phyloP scores from a whole-genome alignment of 2,329 filamentous ascomycete species.

The Bipolaris gigantea region DNA sequence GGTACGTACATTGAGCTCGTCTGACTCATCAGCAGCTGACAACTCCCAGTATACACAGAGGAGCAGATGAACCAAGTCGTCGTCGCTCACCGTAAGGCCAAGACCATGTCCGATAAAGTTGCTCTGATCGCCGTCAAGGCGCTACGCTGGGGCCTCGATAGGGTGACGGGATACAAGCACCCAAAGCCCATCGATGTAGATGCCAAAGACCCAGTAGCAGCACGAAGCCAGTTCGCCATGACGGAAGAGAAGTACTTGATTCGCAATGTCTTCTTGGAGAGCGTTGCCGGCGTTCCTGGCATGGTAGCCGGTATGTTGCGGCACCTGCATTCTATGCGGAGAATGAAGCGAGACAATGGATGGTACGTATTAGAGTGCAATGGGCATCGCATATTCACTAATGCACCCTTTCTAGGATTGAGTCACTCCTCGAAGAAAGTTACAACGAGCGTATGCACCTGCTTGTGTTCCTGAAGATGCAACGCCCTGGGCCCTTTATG shows the following conservation, averaged over 20 bases:
- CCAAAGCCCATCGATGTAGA: constrained; percentile 54
- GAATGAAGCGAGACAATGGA: constrained; percentile 90
- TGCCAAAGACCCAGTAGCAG: constrained; percentile 52
- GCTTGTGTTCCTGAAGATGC: constrained; percentile 89
- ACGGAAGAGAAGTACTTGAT: constrained; percentile 88
- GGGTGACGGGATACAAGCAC: constrained; percentile 79
- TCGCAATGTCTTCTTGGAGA: constrained; percentile 91
- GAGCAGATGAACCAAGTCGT: constrained; percentile 75
- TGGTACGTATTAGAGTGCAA: constrained; percentile 55
- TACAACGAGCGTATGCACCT: constrained; percentile 96
- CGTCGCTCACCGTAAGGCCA: constrained; percentile 75
- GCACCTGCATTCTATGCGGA: constrained; percentile 80
- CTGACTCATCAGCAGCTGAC: constrained; percentile 10
- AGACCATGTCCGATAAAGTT: constrained; percentile 73
- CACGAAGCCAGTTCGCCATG: constrained; percentile 65
- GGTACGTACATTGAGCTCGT: background rate
- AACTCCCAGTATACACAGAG: constrained; percentile 64
- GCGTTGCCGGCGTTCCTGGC: constrained; percentile 89
- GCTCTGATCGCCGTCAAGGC: constrained; percentile 77
- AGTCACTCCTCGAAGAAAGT: constrained; percentile 84
- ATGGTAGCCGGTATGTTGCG: constrained; percentile 96
- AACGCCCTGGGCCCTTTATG: constrained; percentile 86
- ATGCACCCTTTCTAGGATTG: constrained; percentile 65
- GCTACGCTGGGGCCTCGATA: constrained; percentile 78
- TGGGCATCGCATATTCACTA: constrained; percentile 4